Percentiles rank a stretch among this genome's conserved stretches.
These are phyloP conservation scores for Arthrobotrys megalospora DNA, from an alignment of 2,329 filamentous ascomycete genomes.

Conservation along the genomic window DNA sequence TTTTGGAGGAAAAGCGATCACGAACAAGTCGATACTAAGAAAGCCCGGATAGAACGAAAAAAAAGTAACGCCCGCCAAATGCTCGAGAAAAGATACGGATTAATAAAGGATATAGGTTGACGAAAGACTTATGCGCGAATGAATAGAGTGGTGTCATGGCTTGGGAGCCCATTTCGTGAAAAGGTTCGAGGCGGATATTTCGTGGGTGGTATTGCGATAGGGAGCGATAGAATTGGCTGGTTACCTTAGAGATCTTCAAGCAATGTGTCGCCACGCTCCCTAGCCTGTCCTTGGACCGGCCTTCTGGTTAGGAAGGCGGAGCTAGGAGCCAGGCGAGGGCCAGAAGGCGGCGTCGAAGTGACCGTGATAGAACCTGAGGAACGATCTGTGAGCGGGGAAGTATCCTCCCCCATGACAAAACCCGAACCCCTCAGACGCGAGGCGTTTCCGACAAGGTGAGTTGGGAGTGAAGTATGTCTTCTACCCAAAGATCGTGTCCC, in stretches of 20 bases:
- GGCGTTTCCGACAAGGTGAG: conserved; percentile 30
- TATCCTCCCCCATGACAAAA: conserved; percentile 14
- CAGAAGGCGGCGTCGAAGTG: not conserved
- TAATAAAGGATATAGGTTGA: conserved; percentile 36
- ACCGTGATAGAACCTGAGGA: not conserved
- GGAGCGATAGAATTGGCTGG: not conserved
- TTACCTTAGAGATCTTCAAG: not conserved
- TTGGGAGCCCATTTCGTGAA: not conserved
- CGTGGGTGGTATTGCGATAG: not conserved
- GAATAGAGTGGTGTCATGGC: conserved; percentile 3
- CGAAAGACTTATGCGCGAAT: conserved; percentile 22
- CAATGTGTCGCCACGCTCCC: not conserved
- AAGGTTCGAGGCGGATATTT: not conserved
- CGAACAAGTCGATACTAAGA: conserved; percentile 19
- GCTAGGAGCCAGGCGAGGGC: conserved; percentile 20
- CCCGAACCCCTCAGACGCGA: not conserved
- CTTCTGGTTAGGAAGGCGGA: conserved; percentile 14
- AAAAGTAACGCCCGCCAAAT: conserved; percentile 59
- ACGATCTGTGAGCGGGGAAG: conserved; percentile 9
- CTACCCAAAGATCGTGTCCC: conserved; percentile 33
- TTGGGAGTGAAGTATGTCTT: conserved; percentile 42
- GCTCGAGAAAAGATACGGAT: conserved; percentile 39
- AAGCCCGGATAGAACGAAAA: conserved; percentile 16
- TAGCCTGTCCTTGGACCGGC: not conserved
- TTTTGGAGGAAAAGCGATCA: conserved; percentile 2